Percentiles rank a stretch among this genome's conserved stretches.
phyloP scores from a whole-genome alignment of 768 basidiomycete genomes.

The Hygrocybe punicea region DNA sequence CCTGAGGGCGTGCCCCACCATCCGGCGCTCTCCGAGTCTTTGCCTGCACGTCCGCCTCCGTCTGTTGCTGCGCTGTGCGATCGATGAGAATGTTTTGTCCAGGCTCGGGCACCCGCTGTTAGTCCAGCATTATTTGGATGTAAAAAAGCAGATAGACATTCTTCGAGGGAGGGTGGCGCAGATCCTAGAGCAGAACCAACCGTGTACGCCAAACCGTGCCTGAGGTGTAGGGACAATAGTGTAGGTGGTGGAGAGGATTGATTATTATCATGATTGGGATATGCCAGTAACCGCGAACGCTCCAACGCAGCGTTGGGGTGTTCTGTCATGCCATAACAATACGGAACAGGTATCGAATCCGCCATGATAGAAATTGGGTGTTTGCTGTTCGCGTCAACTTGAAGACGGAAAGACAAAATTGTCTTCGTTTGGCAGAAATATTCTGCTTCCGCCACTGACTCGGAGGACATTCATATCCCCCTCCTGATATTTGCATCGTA shows the following conservation, averaged over 20 bases:
- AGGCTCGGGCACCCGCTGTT: constrained; percentile 59
- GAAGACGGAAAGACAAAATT: not conserved
- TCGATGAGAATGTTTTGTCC: constrained; percentile 64
- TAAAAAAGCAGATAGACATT: constrained; percentile 52
- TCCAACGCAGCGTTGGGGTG: constrained; percentile 37
- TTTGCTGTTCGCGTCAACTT: not conserved
- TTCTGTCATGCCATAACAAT: constrained; percentile 46
- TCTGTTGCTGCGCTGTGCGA: constrained; percentile 31
- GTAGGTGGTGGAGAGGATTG: constrained; percentile 1
- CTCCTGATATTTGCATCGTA: too few relatives aligned
- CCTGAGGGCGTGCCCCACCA: constrained; percentile 63
- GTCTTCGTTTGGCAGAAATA: too few relatives aligned
- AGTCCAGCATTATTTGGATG: constrained; percentile 48
- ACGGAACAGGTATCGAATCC: constrained; percentile 26
- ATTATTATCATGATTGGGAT: not conserved
- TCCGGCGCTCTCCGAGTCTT: constrained; percentile 31
- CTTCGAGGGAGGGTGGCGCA: constrained; percentile 46
- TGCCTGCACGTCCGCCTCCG: constrained; percentile 12
- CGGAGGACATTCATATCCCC: too few relatives aligned
- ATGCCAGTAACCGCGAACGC: constrained; percentile 37
- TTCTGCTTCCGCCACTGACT: too few relatives aligned
- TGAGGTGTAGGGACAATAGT: constrained; percentile 43
- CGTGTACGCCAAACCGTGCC: constrained; percentile 55
- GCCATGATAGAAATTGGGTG: not conserved
- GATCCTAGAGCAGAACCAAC: constrained; percentile 54